Evolutionary conservation across 1,284 basidiomycete genomes (phyloP), one percentile per base, ranked within the genome.

Genomic region (Ustilago shanxiensis): DNA sequence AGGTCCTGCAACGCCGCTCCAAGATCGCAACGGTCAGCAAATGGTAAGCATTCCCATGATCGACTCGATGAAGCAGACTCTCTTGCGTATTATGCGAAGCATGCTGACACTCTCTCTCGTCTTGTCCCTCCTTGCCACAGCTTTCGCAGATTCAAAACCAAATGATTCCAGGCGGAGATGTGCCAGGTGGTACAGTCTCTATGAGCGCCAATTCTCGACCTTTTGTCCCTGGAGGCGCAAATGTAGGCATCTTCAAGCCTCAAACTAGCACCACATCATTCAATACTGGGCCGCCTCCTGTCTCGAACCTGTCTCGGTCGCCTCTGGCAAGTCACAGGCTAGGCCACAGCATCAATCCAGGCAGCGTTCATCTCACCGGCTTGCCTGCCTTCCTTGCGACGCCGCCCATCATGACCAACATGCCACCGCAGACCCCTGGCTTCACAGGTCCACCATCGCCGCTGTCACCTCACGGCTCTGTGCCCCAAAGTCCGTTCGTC

Each of bases 141-240:
- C 66, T 79, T 13, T 52, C 66, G 0, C 76, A 75, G 53, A 79
- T 79, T 7, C 76, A 79, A 10, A 75, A 70, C 26, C 72, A 74
- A 35, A 66, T 75, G 65, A 26, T 51, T 0, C 53, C 60, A 16
- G 58, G 35, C 28, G 60, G 66, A 11, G 54, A 55, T n/a, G 41
- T 45, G 0, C 47, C 64, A 2, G 63, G 66, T 37, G 74, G 66
- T 20, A 62, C 62, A n/a, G 33, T 49, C 18, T 59, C 57, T 18
- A 65, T 74, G 70, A 78, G 37, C 44, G 63, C 64, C 41, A 61
- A 62, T 26, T 64, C 64, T 31, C 58, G 75, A 14, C 71, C 72
- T 8, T 78, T 78, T 22, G 59, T 74, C 1, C 72, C 74, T 2
- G 65, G 67, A 18, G 51, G 41, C 16, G 61, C 37, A 14, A 35